Evolutionary conservation across 257 asterid genomes (phyloP).

Genomic region (Plantago ovata): DNA sequence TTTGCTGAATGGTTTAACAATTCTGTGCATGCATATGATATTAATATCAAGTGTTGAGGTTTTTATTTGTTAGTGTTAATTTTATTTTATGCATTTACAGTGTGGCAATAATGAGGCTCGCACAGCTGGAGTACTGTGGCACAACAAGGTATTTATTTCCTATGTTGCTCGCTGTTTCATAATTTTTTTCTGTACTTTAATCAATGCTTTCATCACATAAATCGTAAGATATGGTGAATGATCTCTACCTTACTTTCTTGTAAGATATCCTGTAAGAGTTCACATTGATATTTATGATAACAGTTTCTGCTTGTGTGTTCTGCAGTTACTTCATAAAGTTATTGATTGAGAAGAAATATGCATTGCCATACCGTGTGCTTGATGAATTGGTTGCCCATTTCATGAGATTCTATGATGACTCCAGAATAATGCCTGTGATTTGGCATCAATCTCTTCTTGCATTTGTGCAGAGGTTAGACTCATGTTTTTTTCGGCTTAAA

Average conservation of each 20-base stretch:
- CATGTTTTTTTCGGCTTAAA: slow-evolving; percentile 8
- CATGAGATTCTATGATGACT: slow-evolving; percentile 68
- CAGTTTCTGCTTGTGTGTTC: slow-evolving; percentile 11
- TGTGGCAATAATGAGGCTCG: slow-evolving; percentile 83
- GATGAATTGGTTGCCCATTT: slow-evolving; percentile 93
- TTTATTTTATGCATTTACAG: slow-evolving; percentile 32
- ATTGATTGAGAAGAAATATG: slow-evolving; percentile 90
- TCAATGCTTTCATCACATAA: not conserved
- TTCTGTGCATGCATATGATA: no score
- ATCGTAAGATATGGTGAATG: not conserved
- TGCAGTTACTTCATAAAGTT: slow-evolving; percentile 85
- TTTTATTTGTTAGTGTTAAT: slow-evolving; percentile 1
- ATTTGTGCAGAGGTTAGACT: slow-evolving; percentile 85
- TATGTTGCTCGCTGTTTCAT: slow-evolving; percentile 9
- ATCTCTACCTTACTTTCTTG: not conserved
- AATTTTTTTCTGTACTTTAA: not conserved
- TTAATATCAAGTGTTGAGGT: not conserved
- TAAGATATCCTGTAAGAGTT: not conserved
- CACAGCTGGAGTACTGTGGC: slow-evolving; percentile 87
- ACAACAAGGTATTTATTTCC: slow-evolving; percentile 66
- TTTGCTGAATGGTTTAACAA: no score
- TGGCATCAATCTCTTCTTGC: slow-evolving; percentile 99
- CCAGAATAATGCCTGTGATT: slow-evolving; percentile 90
- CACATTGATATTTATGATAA: not conserved
- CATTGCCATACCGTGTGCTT: slow-evolving; percentile 92